Conservation (phyloP, 2,329 filamentous ascomycete species). For the Nemania sp. region DNA sequence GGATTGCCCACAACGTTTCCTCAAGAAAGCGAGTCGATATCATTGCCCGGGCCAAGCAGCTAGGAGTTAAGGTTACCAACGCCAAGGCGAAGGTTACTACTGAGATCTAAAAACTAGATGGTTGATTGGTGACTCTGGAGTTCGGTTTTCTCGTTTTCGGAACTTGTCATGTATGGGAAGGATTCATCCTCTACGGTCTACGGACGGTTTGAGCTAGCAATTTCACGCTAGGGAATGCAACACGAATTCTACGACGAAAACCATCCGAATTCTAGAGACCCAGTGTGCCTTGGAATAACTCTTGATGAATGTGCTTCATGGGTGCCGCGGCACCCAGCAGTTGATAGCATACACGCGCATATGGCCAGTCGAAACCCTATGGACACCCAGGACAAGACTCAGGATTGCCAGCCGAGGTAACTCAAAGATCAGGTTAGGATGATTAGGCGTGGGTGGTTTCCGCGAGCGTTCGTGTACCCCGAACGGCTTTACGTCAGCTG, state of each 20-base stretch:
- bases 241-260: constrained; percentile 41
- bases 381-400: constrained; percentile 12
- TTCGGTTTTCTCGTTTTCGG: constrained; percentile 43
- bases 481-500: constrained; percentile 5
- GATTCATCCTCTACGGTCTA: constrained; percentile 42
- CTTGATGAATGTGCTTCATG: constrained; percentile 21
- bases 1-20: constrained; percentile 97
- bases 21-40: constrained; percentile 99
- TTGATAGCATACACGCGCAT: constrained; percentile 9
- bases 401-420: constrained; percentile 8
- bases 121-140: constrained; percentile 36
- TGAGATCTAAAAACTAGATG: constrained; percentile 66
- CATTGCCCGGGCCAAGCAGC: constrained; percentile 93
- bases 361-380: constrained; percentile 13
- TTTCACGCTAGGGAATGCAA: constrained; percentile 42
- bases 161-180: constrained; percentile 43
- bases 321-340: constrained; percentile 12
- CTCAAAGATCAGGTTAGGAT: neutral
- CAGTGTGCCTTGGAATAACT: constrained; percentile 21
- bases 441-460: constrained; percentile 5
- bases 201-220: constrained; percentile 42
- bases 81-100: constrained; percentile 98
- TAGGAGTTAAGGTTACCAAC: constrained; percentile 99
- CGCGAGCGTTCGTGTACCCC: neutral
- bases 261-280: constrained; percentile 15